phyloP scores from a whole-genome alignment of 768 basidiomycete genomes.

The Phanerodontia chrysosporium region DNA sequence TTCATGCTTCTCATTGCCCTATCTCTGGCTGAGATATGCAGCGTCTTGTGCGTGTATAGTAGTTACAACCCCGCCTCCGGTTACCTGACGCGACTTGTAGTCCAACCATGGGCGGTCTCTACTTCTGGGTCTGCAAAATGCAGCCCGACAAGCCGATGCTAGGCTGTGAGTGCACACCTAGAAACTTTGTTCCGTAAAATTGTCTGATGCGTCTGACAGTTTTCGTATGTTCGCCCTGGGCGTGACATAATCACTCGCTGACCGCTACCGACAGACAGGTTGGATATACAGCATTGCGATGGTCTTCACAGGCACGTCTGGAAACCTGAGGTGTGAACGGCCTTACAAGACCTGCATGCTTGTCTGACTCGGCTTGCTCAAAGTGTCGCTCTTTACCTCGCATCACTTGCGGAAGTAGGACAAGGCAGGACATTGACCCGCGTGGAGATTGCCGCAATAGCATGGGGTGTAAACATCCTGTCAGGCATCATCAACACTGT shows the following conservation, averaged over 20 bases:
- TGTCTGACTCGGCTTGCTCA: neutral
- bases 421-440: conserved; percentile 39
- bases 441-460: conserved; percentile 48
- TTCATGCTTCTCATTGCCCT: conserved; percentile 58
- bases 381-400: conserved; percentile 52
- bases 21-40: conserved; percentile 55
- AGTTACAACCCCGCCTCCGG: neutral
- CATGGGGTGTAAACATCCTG: conserved; percentile 53
- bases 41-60: conserved; percentile 45
- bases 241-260: no score
- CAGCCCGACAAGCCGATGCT: conserved; percentile 49
- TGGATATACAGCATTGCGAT: conserved; percentile 60
- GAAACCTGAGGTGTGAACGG: conserved; percentile 42
- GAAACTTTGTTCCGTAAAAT: neutral
- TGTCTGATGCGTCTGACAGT: conserved; percentile 5
- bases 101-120: conserved; percentile 55
- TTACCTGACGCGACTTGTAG: conserved; percentile 18
- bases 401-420: conserved; percentile 48
- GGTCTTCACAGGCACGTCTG: conserved; percentile 56
- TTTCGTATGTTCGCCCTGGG: conserved; percentile 6
- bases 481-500: conserved; percentile 53
- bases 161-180: conserved; percentile 39
- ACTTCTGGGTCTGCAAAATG: conserved; percentile 64
- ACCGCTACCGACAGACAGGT: conserved; percentile 44
- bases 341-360: neutral